A percentile compares a stretch with the other conserved stretches of the same genome.
phyloP scores from a whole-genome alignment of 2,329 filamentous ascomycete genomes.

The Trichophyton rubrum region DNA sequence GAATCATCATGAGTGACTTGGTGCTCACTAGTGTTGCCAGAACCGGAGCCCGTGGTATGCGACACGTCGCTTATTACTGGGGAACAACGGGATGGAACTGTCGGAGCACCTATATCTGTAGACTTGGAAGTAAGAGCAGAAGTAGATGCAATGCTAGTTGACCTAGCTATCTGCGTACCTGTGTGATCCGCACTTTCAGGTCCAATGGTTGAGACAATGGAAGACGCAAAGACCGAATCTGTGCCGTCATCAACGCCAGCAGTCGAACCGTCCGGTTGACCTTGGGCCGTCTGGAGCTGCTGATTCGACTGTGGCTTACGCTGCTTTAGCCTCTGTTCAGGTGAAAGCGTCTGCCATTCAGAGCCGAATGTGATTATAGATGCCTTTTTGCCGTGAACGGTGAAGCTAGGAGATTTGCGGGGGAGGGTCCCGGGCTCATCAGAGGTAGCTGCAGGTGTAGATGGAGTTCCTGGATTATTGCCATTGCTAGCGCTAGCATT shows the following conservation, averaged over 20 bases:
- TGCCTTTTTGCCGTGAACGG: conserved; percentile 94
- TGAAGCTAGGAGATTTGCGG: conserved; percentile 77
- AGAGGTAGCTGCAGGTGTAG: conserved; percentile 7
- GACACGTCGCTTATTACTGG: neutral
- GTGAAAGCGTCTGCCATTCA: conserved; percentile 69
- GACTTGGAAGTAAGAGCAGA: neutral
- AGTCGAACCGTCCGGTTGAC: neutral
- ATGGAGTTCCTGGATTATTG: conserved; percentile 36
- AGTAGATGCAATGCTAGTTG: neutral
- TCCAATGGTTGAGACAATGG: neutral
- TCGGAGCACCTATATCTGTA: neutral
- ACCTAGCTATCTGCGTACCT: neutral
- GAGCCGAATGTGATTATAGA: conserved; percentile 91
- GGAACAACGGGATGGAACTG: neutral
- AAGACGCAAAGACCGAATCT: neutral
- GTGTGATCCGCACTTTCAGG: neutral
- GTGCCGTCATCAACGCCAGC: neutral
- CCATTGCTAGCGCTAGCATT: conserved; percentile 36
- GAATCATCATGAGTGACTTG: neutral
- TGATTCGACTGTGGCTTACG: conserved; percentile 38
- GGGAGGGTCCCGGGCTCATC: conserved; percentile 35
- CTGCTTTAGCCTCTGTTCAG: conserved; percentile 58
- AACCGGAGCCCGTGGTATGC: neutral
- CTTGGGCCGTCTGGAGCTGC: conserved; percentile 20
- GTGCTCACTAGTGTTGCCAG: neutral